Conservation (phyloP, 139 green algal genomes). For the Medakamo hakoo region DNA sequence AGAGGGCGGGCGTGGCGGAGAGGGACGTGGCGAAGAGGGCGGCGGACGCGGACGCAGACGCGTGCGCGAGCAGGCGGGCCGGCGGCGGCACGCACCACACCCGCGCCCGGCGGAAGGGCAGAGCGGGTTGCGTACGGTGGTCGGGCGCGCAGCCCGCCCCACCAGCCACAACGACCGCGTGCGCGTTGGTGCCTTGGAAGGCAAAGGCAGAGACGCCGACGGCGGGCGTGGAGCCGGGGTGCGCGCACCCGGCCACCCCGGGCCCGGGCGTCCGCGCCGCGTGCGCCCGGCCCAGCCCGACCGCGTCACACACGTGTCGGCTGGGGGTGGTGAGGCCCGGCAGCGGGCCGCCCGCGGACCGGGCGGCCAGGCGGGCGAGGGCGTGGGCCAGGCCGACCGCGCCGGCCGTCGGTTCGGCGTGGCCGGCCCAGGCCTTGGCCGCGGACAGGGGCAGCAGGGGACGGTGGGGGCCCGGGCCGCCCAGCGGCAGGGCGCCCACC, state of each 20-base stretch:
- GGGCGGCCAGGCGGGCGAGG: neutral
- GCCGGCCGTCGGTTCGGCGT: slow-evolving; percentile 70
- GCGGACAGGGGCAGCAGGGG: slow-evolving; percentile 18
- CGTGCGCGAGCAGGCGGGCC: too few species aligned
- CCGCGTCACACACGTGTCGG: slow-evolving; percentile 25
- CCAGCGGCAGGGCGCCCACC: slow-evolving; percentile 15
- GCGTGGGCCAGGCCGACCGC: slow-evolving; percentile 22
- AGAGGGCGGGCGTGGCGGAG: neutral
- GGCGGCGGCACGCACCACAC: too few species aligned
- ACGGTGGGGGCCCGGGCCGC: neutral
- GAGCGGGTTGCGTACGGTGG: too few species aligned
- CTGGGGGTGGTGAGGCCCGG: slow-evolving; percentile 34
- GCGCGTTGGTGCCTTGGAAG: slow-evolving; percentile 53
- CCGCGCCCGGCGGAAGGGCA: too few species aligned
- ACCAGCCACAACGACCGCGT: slow-evolving; percentile 18
- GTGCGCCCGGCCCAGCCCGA: slow-evolving; percentile 2
- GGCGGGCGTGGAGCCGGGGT: too few species aligned
- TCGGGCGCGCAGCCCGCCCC: too few species aligned
- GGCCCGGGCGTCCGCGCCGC: too few species aligned
- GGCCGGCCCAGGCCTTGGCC: slow-evolving; percentile 52
- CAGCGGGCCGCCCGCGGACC: neutral
- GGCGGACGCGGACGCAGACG: too few species aligned
- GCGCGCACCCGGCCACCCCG: too few species aligned
- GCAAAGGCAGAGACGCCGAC: slow-evolving; percentile 66
- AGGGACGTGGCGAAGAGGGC: too few species aligned